Evolutionary conservation across 1,139 yeast species (phyloP).

Genomic region (Geotrichum citri-aurantii): DNA sequence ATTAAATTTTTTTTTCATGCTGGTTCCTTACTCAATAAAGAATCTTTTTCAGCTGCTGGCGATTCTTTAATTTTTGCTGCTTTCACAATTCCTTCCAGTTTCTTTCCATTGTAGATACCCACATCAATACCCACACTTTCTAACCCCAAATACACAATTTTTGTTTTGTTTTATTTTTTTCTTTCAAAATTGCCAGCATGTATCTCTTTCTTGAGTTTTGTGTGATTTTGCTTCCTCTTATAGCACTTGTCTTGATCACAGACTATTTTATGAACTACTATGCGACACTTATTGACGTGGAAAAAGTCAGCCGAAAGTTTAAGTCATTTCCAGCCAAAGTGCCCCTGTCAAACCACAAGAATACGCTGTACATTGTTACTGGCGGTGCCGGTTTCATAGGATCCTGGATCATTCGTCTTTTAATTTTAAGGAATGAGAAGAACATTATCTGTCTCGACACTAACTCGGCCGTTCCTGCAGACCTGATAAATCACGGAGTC

Average conservation of each 20-base stretch:
- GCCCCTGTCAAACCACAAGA: constrained; percentile 2
- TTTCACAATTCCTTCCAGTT: too few relatives aligned
- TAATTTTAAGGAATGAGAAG: constrained; percentile 28
- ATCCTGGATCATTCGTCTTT: constrained; percentile 33
- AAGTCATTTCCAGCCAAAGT: constrained; percentile 10
- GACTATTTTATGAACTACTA: constrained; percentile 15
- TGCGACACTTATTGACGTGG: constrained; percentile 13
- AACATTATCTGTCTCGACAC: constrained; percentile 24
- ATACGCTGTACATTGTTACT: constrained; percentile 26
- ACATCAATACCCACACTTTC: background rate
- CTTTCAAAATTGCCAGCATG: constrained; percentile 1
- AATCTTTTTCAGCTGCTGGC: too few relatives aligned
- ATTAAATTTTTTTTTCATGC: too few relatives aligned
- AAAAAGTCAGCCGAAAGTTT: constrained; percentile 11
- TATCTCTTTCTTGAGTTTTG: constrained; percentile 13
- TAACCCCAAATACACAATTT: background rate
- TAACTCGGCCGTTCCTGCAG: constrained; percentile 25
- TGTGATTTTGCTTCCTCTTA: constrained; percentile 4
- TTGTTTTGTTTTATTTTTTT: background rate
- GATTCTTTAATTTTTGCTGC: too few relatives aligned
- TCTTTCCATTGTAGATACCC: background rate
- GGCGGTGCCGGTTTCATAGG: constrained; percentile 36
- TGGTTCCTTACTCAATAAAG: too few relatives aligned
- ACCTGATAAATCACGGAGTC: constrained; percentile 28
- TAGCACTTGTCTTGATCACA: constrained; percentile 1